Evolutionary conservation across 2,329 filamentous ascomycete genomes (phyloP).

Genomic region (Coleophoma crateriformis): DNA sequence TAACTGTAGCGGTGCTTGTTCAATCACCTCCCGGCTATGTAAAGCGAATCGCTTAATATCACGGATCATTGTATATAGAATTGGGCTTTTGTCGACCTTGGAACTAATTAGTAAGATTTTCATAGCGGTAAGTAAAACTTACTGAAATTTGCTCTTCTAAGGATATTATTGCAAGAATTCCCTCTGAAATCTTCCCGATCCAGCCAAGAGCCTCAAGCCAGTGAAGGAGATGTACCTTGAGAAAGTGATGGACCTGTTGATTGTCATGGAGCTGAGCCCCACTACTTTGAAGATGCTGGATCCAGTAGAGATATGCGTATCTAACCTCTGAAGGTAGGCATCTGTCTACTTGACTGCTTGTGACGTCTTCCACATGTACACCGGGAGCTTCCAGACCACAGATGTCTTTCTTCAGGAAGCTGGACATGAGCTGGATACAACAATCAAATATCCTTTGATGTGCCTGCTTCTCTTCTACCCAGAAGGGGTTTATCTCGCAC

Average conservation of each 20-base stretch:
- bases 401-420: conserved; percentile 29
- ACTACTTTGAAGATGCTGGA: conserved; percentile 7
- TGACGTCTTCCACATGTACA: conserved; percentile 15
- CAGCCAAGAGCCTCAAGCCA: conserved; percentile 8
- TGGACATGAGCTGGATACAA: conserved; percentile 31
- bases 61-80: conserved; percentile 6
- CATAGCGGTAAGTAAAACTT: not conserved
- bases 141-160: conserved; percentile 4
- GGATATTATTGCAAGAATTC: conserved; percentile 7
- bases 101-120: not conserved
- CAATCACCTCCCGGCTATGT: conserved; percentile 4
- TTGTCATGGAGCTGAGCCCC: not conserved
- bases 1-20: conserved; percentile 11
- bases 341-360: conserved; percentile 12
- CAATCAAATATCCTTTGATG: conserved; percentile 24
- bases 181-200: conserved; percentile 6
- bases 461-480: conserved; percentile 28
- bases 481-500: conserved; percentile 23
- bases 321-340: conserved; percentile 24
- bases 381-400: conserved; percentile 26
- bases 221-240: conserved; percentile 10
- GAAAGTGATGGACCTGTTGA: conserved; percentile 2
- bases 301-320: conserved; percentile 13
- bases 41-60: conserved; percentile 12
- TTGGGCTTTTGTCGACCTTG: conserved; percentile 1